These are phyloP conservation scores for Nowakowskiella sp. DNA, from an alignment of 192 early-diverging fungal species.

Conservation along the genomic window DNA sequence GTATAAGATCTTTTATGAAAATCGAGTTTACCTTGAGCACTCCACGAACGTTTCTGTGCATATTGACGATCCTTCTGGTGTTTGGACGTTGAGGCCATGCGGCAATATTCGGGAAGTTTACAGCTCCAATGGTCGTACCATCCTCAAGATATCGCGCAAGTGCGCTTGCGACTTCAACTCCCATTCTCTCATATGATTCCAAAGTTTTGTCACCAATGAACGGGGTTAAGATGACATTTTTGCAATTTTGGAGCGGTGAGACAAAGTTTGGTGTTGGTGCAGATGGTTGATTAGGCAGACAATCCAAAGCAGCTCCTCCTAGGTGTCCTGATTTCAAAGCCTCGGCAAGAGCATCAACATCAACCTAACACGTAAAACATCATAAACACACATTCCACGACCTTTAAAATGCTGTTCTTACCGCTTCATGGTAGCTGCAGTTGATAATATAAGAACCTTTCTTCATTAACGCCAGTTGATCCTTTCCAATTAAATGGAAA, in stretches of 20 bases:
- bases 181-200: constrained; percentile 30
- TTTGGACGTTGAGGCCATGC: constrained; percentile 26
- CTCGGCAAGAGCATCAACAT: constrained; percentile 34
- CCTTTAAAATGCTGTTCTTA: constrained; percentile 1
- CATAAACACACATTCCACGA: neutral
- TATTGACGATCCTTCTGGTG: constrained; percentile 31
- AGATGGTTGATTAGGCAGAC: constrained; percentile 20
- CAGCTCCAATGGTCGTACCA: constrained; percentile 37
- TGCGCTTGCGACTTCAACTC: constrained; percentile 27
- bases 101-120: constrained; percentile 40
- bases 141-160: constrained; percentile 31
- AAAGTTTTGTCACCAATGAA: constrained; percentile 33
- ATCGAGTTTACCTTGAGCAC: constrained; percentile 21
- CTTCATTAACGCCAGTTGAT: constrained; percentile 40
- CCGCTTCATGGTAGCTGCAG: constrained; percentile 27
- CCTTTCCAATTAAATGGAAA: constrained; percentile 33
- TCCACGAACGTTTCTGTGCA: constrained; percentile 42
- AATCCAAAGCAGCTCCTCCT: constrained; percentile 37
- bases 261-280: constrained; percentile 17
- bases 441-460: constrained; percentile 38
- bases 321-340: constrained; percentile 39
- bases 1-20: neutral
- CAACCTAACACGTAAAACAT: constrained; percentile 18
- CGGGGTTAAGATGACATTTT: constrained; percentile 41
- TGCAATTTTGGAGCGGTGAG: constrained; percentile 21